Conservation (phyloP, 495 filamentous ascomycete genomes). For the Aspergillus egyptiacus region DNA sequence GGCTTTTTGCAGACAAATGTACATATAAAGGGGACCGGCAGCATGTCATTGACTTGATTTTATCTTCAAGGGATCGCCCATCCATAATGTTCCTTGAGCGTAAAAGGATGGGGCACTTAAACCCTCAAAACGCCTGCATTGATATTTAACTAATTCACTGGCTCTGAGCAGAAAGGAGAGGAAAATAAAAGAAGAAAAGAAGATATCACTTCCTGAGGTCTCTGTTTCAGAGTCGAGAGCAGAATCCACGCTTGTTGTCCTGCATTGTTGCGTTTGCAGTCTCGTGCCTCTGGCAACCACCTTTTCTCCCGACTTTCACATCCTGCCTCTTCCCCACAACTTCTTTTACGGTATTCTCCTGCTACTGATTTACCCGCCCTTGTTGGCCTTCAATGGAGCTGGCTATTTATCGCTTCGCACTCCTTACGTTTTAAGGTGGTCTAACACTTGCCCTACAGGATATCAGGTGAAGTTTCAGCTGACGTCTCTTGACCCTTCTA, state of each 20-base stretch:
- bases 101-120: too few species aligned
- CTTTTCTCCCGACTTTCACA: too few species aligned
- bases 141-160: background rate
- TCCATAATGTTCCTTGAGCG: background rate
- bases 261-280: constrained; percentile 7
- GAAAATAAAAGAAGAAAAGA: too few species aligned
- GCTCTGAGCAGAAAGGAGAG: background rate
- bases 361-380: too few species aligned
- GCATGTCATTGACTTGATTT: background rate
- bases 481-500: background rate
- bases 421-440: background rate
- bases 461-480: background rate
- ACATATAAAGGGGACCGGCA: constrained; percentile 8
- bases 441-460: background rate
- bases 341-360: too few species aligned
- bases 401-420: background rate
- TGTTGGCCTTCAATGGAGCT: too few species aligned
- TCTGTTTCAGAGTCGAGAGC: too few species aligned
- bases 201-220: too few species aligned
- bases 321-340: too few species aligned
- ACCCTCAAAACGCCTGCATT: background rate
- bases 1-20: constrained; percentile 2
- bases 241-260: background rate
- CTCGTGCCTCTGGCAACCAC: too few species aligned
- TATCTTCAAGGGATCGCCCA: background rate